Conservation (phyloP, 2,329 filamentous ascomycete genomes). For the Fusarium sp. region DNA sequence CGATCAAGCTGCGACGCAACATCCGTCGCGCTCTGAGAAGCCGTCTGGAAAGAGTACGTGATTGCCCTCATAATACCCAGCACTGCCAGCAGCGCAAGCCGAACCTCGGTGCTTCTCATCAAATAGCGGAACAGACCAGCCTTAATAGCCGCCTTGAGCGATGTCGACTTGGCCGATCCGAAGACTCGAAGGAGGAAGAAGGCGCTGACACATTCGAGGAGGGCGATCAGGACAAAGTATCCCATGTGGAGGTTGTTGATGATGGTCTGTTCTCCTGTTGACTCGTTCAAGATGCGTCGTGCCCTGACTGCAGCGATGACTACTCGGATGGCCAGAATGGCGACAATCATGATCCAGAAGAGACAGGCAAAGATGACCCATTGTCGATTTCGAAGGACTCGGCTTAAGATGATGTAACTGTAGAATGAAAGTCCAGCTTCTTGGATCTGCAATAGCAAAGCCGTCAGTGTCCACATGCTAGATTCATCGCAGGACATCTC, state of each 20-base stretch:
- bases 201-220: conserved; percentile 53
- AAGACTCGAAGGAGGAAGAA: conserved; percentile 54
- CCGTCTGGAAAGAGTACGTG: conserved; percentile 53
- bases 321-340: conserved; percentile 61
- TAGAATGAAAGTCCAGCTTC: conserved; percentile 58
- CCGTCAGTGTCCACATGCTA: background rate
- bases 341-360: conserved; percentile 66
- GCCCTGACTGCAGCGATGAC: conserved; percentile 48
- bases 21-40: conserved; percentile 50
- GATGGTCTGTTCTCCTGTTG: conserved; percentile 39
- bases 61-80: conserved; percentile 53
- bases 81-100: conserved; percentile 51
- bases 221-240: conserved; percentile 55
- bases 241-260: conserved; percentile 54
- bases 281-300: conserved; percentile 42
- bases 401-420: conserved; percentile 63
- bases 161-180: conserved; percentile 43
- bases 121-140: conserved; percentile 52
- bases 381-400: conserved; percentile 58
- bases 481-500: background rate
- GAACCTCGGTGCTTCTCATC: conserved; percentile 53
- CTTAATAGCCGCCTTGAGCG: conserved; percentile 43
- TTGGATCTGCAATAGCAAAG: conserved; percentile 49
- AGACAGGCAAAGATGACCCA: conserved; percentile 59
- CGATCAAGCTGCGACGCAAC: conserved; percentile 53